Percentiles rank a stretch among this genome's conserved stretches.
Evolutionary conservation across 164 flowering plant genomes (phyloP).

Genomic region (Nelumbo lutea): DNA sequence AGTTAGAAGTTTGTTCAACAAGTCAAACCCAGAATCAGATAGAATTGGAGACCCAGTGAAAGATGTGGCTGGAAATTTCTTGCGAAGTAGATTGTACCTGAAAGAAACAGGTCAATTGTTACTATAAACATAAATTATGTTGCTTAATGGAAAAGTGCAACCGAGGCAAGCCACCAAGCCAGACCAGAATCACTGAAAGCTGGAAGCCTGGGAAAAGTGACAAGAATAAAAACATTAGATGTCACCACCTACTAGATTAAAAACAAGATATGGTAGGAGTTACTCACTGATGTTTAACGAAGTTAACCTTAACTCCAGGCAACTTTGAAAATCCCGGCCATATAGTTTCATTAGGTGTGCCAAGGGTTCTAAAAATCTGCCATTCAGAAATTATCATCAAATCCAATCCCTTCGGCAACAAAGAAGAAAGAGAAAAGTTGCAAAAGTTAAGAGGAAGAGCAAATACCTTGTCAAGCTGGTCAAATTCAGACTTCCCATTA

Average conservation of each 20-base stretch:
- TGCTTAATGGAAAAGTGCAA: slow-evolving; percentile 30
- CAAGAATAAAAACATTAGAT: slow-evolving; percentile 35
- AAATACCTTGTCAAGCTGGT: slow-evolving; percentile 61
- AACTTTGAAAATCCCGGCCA: slow-evolving; percentile 87
- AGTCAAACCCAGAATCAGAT: slow-evolving; percentile 90
- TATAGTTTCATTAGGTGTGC: slow-evolving; percentile 81
- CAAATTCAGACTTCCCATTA: slow-evolving; percentile 53
- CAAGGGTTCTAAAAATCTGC: slow-evolving; percentile 79
- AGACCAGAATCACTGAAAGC: slow-evolving; percentile 48
- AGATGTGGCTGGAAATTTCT: slow-evolving; percentile 80
- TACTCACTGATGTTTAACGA: slow-evolving; percentile 73
- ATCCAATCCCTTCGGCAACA: not conserved
- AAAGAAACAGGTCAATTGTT: slow-evolving; percentile 34
- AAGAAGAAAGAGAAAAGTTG: not conserved
- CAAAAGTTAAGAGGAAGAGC: slow-evolving; percentile 2
- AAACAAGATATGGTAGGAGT: not conserved
- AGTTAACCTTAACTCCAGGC: slow-evolving; percentile 81
- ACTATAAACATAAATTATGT: slow-evolving; percentile 21
- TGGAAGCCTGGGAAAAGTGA: slow-evolving; percentile 52
- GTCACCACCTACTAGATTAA: slow-evolving; percentile 3
- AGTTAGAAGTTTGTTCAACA: slow-evolving; percentile 76
- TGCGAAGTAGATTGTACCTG: slow-evolving; percentile 83
- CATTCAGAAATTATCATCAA: not conserved
- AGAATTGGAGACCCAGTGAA: slow-evolving; percentile 84
- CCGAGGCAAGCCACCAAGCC: slow-evolving; percentile 73